phyloP scores from a whole-genome alignment of 352 stramenopile genomes.

The Aphanomyces euteiches region DNA sequence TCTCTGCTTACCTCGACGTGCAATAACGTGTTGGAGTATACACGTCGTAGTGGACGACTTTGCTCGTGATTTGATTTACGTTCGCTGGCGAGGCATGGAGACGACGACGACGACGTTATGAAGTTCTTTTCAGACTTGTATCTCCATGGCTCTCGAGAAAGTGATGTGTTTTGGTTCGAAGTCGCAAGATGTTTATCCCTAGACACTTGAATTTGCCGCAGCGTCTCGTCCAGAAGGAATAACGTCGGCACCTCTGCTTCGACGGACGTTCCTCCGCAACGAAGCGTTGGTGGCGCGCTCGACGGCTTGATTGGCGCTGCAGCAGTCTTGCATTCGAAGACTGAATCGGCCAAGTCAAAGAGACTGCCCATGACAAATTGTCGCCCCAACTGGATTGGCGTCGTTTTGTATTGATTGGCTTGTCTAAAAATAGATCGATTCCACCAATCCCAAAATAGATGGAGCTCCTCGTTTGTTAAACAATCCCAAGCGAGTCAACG shows the following conservation, averaged over 20 bases:
- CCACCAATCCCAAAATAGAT: background rate
- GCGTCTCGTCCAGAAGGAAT: slow-evolving; percentile 26
- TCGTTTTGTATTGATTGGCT: background rate
- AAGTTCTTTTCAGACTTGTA: slow-evolving; percentile 11
- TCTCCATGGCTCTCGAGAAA: slow-evolving; percentile 5
- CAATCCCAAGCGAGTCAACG: background rate
- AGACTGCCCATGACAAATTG: slow-evolving; percentile 13
- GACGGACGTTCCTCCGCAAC: background rate
- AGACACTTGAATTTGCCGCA: slow-evolving; percentile 18
- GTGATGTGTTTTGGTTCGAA: background rate
- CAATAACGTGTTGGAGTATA: too few species aligned
- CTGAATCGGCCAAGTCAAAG: slow-evolving; percentile 26
- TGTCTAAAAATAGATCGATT: slow-evolving; percentile 13
- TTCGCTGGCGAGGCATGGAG: too few species aligned
- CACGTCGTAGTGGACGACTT: too few species aligned
- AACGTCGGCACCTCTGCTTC: slow-evolving; percentile 6
- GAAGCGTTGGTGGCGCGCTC: background rate
- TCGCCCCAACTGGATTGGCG: background rate
- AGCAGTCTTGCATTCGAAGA: slow-evolving; percentile 16
- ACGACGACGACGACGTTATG: too few species aligned
- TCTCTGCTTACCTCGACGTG: too few species aligned
- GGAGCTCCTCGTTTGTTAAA: background rate
- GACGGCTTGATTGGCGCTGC: background rate
- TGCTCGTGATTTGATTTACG: too few species aligned
- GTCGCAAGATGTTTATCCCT: background rate